phyloP scores from a whole-genome alignment of 176 grass and related monocot genomes.

The Ensete glaucum region DNA sequence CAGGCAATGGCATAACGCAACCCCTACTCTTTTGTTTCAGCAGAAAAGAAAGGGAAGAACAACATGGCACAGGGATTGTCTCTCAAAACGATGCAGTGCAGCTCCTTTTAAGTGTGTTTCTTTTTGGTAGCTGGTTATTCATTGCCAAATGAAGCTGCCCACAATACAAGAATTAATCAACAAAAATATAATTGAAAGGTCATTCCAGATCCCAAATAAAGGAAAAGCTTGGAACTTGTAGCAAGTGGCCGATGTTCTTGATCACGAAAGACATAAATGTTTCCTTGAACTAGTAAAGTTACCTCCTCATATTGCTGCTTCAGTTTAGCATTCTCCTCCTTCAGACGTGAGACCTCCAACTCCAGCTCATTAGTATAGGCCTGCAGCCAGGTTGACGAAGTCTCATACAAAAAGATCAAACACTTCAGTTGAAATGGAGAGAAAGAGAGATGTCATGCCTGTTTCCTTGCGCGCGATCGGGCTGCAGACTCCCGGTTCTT shows the following conservation, averaged over 20 bases:
- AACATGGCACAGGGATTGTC: not conserved
- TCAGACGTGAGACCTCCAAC: slow-evolving; percentile 10
- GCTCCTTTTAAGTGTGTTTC: slow-evolving; percentile 1
- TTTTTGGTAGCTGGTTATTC: not conserved
- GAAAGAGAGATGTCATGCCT: not conserved
- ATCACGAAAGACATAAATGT: not conserved
- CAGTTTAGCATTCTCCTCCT: slow-evolving; percentile 13
- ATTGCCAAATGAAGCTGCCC: not conserved
- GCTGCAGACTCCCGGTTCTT: slow-evolving; percentile 22
- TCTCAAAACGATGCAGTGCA: slow-evolving; percentile 3
- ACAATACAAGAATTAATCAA: not conserved
- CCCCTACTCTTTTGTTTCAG: not conserved
- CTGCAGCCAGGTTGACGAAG: not conserved
- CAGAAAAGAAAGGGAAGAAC: not conserved
- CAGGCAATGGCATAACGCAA: not conserved
- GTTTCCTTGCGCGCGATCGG: slow-evolving; percentile 16
- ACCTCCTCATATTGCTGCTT: slow-evolving; percentile 15
- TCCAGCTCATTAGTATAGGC: slow-evolving; percentile 14
- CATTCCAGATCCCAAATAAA: too few species aligned
- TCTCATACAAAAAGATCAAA: not conserved
- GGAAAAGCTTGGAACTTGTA: not conserved
- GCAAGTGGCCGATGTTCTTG: not conserved
- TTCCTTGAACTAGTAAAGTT: not conserved
- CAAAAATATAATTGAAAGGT: not conserved
- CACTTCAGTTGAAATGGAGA: not conserved